phyloP scores from a whole-genome alignment of 2,329 filamentous ascomycete species.

The Diaporthe australafricana region DNA sequence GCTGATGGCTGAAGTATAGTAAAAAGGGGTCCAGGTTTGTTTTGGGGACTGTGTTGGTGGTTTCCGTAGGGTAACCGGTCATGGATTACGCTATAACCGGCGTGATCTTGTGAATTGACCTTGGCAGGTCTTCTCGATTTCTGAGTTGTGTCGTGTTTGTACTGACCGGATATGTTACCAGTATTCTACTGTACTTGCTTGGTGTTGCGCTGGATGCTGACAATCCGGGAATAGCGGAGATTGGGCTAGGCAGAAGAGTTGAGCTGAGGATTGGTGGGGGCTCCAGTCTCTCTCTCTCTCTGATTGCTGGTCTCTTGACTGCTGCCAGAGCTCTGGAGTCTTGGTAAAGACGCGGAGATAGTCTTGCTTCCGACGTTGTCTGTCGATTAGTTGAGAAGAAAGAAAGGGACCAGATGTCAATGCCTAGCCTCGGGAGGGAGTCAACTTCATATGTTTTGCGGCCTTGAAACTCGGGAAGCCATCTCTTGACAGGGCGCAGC shows the following conservation, averaged over 20 bases:
- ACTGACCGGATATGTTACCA: background rate
- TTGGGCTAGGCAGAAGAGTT: slow-evolving; percentile 30
- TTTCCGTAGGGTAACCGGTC: background rate
- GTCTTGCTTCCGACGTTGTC: slow-evolving; percentile 4
- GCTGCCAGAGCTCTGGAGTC: slow-evolving; percentile 32
- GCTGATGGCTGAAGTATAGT: slow-evolving; percentile 1
- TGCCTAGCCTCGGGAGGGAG: slow-evolving; percentile 29
- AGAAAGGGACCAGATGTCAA: slow-evolving; percentile 4
- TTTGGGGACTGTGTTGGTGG: background rate
- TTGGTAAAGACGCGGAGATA: slow-evolving; percentile 8
- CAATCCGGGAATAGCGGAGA: slow-evolving; percentile 27
- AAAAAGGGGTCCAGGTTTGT: slow-evolving; percentile 13
- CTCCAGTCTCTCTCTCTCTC: slow-evolving; percentile 14
- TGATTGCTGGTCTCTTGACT: slow-evolving; percentile 32
- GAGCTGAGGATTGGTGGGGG: slow-evolving; percentile 23
- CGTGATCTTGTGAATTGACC: background rate
- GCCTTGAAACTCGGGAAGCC: slow-evolving; percentile 36
- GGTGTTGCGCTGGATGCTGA: slow-evolving; percentile 6
- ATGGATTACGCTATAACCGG: background rate
- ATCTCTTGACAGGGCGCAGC: slow-evolving; percentile 29
- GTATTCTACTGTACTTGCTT: background rate
- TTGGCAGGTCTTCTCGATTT: background rate
- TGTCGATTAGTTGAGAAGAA: slow-evolving; percentile 8
- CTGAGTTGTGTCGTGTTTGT: background rate
- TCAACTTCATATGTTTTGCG: slow-evolving; percentile 38